Conservation (phyloP, 768 basidiomycete genomes). For the Hericium rajendrae region DNA sequence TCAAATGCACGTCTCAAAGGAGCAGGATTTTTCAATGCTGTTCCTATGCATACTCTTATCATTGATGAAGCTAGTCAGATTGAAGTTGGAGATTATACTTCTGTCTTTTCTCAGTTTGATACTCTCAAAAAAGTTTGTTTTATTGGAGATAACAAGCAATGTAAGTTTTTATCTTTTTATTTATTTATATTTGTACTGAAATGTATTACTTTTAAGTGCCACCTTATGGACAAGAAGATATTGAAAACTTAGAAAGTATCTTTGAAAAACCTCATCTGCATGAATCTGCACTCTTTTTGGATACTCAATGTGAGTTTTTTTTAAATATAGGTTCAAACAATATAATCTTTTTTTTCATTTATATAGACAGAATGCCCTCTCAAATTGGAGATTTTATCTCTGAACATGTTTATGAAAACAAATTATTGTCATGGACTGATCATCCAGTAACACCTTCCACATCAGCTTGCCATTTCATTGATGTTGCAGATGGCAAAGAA, state of each 20-base stretch:
- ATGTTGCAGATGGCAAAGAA: slow-evolving; percentile 36
- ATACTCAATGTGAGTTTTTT: slow-evolving; percentile 60
- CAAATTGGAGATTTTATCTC: slow-evolving; percentile 72
- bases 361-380: slow-evolving; percentile 73
- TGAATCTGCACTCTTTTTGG: slow-evolving; percentile 40
- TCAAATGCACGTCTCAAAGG: slow-evolving; percentile 25
- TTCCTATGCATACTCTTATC: slow-evolving; percentile 22
- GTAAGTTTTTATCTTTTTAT: slow-evolving; percentile 18
- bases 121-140: slow-evolving; percentile 28
- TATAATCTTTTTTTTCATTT: slow-evolving; percentile 4
- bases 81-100: slow-evolving; percentile 20
- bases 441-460: slow-evolving; percentile 39
- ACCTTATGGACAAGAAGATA: slow-evolving; percentile 67
- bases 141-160: slow-evolving; percentile 34
- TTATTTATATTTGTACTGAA: not conserved
- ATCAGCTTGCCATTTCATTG: slow-evolving; percentile 56
- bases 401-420: slow-evolving; percentile 46
- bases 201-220: slow-evolving; percentile 43
- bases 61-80: slow-evolving; percentile 29
- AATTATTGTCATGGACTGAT: slow-evolving; percentile 42
- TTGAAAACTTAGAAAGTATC: slow-evolving; percentile 56
- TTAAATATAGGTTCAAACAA: not conserved
- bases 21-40: slow-evolving; percentile 15
- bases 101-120: slow-evolving; percentile 18
- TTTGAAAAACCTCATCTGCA: slow-evolving; percentile 66